Evolutionary conservation across 108 stramenopile species (phyloP), one percentile per base, ranked within the genome.

Genomic region (Cylindrotheca fusiformis): DNA sequence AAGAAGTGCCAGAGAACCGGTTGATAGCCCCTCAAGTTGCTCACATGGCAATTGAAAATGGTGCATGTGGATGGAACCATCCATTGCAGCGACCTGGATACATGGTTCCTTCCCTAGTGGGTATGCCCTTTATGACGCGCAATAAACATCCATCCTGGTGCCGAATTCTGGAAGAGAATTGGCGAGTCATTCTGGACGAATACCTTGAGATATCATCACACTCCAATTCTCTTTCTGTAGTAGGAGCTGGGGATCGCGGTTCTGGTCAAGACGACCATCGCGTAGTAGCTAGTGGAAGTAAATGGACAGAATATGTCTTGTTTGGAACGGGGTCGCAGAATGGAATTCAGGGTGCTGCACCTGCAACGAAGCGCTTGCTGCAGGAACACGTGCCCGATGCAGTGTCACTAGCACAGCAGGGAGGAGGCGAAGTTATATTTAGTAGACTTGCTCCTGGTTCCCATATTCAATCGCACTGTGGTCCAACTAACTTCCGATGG

Each of bases 371-470:
- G 48, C 44, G 50, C 30, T 54, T 87, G 28, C 27, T 90, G 17
- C 63, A 59, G 49, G 55, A 69, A 32, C 44, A 71, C 52, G 52
- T 76, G 27, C 83, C 85, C 2, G 82, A 87, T 51, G 89, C 89
- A 21, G 69, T 90, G 21, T 67, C 74, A 12, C 55, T 90, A 55
- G 85, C 83, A 33, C 56, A 75, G 28, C 26, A 61, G 28, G 87
- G 88, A 31, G 88, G 80, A 14, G 91, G 91, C 4, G 88, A 93
- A 75, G 71, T 90, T 19, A 84, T 93, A 47, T 93, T 93, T 59
- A 88, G 85, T 61, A 32, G 77, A 12, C 73, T 93, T 55, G 83
- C 67, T 2, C 82, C 85, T 32, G 41, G 66, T 10, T 81, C 88
- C 0, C 72, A 70, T 24, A 86, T 90, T 36, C 48, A 60, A 44